These are phyloP conservation scores for Pelargonium exstipulatum DNA, from an alignment of 441 rosid species.

Conservation along the genomic window DNA sequence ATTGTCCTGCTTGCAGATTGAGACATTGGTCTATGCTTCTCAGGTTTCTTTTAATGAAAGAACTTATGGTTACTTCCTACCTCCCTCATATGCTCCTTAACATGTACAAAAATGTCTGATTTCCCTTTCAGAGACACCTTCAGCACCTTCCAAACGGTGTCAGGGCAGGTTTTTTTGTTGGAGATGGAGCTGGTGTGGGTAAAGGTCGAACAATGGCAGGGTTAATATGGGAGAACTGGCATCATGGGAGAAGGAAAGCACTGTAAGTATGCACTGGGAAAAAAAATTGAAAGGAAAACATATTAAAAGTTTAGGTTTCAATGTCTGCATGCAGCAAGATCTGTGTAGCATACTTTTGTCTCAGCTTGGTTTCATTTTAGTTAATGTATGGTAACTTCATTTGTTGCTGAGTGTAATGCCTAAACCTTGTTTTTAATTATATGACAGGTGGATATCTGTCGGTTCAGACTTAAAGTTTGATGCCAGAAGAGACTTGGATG, in stretches of 20 bases:
- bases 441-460: constrained; percentile 92
- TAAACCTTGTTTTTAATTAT: constrained; percentile 25
- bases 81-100: constrained; percentile 17
- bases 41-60: constrained; percentile 55
- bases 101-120: constrained; percentile 28
- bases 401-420: constrained; percentile 12
- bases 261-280: constrained; percentile 44
- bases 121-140: constrained; percentile 69
- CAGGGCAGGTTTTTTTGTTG: constrained; percentile 94
- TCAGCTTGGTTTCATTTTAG: background rate
- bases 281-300: background rate
- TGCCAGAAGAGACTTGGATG: constrained; percentile 98
- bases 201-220: constrained; percentile 98
- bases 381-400: constrained; percentile 11
- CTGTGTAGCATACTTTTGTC: background rate
- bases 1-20: constrained; percentile 97
- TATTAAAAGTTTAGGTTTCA: constrained; percentile 18
- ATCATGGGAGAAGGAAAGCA: constrained; percentile 68
- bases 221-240: constrained; percentile 96
- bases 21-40: constrained; percentile 93
- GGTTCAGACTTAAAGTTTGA: constrained; percentile 97
- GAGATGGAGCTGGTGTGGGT: constrained; percentile 99
- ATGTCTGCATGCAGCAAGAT: constrained; percentile 7
- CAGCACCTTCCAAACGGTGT: constrained; percentile 79
- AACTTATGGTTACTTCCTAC: constrained; percentile 22